Evolutionary conservation across 495 filamentous ascomycete genomes (phyloP), one percentile per base, ranked within the genome.

Genomic region (Platismatia glauca): DNA sequence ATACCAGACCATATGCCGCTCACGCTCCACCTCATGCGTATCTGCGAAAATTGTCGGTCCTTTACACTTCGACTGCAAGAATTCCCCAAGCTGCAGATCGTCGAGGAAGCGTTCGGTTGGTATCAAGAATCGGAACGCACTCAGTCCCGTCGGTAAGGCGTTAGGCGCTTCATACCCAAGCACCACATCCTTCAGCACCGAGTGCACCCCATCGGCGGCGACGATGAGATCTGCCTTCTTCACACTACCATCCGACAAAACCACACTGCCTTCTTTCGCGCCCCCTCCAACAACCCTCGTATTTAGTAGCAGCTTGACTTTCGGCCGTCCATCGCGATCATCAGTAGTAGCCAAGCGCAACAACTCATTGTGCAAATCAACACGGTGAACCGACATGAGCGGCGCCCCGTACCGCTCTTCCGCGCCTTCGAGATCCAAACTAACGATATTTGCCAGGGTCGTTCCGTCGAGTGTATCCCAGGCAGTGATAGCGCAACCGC

Each of bases 131-230:
- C 78, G 74, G 60, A 70, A 68, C 12, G 71, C 71, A 3, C 61
- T 62, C 50, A 59, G 50, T 57, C 24, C 61, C 15, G 41, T 68
- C 11, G 11, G 52, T 44, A 52, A 58, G 48, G 38, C 58, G 60
- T 24, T 61, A 16, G 20, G 35, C 16, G 34, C 24, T 20, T 67
- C 67, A 56, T 22, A 63, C 64, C 37, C 72, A 62, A 69, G 64
- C 24, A 71, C 69, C 27, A 60, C 71, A 44, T 55, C 67, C 16
- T 53, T 63, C n/a, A 69, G 69, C 15, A 67, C 59, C 12, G 75
- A 70, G 59, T 82, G 79, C 20, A 83, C 61, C 0, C 82, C 82
- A 68, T 81, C 81, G 13, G 78, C 81, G 1, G 71, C 74, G 29
- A 84, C 64, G 20, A 82, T 67, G 5, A 85, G 58, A 65, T 83